A percentile compares a stretch with the other conserved stretches of the same genome.
Evolutionary conservation across 2,329 filamentous ascomycete genomes (phyloP).

Genomic region (Monosporascus sp.): DNA sequence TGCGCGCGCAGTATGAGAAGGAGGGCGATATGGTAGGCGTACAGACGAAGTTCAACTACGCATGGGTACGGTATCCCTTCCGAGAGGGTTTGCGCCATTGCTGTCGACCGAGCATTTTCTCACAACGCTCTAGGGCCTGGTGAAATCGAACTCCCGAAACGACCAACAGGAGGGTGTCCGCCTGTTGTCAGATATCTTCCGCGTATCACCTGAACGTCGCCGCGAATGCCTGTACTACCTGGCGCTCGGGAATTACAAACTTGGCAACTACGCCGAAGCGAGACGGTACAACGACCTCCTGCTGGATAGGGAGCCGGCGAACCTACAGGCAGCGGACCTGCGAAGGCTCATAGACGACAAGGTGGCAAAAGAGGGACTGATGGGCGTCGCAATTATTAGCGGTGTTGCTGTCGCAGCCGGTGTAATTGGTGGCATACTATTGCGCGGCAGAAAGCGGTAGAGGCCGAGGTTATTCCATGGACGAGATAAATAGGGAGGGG

Average conservation of each 20-base stretch:
- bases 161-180: constrained; percentile 95
- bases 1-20: constrained; percentile 92
- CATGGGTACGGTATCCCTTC: constrained; percentile 75
- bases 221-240: constrained; percentile 98
- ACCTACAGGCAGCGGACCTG: constrained; percentile 85
- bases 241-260: constrained; percentile 94
- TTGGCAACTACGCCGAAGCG: constrained; percentile 95
- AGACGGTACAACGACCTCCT: constrained; percentile 91
- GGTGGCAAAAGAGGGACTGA: constrained; percentile 86
- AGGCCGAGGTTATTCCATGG: neutral
- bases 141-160: constrained; percentile 78
- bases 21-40: constrained; percentile 95
- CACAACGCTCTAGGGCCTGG: constrained; percentile 66
- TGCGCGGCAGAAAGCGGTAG: constrained; percentile 44
- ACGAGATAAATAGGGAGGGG: no score
- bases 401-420: constrained; percentile 89
- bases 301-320: constrained; percentile 83
- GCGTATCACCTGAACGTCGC: constrained; percentile 82
- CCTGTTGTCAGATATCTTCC: constrained; percentile 94
- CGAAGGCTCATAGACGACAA: constrained; percentile 89
- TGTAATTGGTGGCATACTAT: constrained; percentile 81
- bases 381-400: constrained; percentile 92
- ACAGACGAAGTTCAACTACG: constrained; percentile 99
- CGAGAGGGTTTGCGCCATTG: constrained; percentile 1
- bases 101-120: constrained; percentile 3